Conservation (phyloP, 768 basidiomycete genomes). For the Leucogyrophana mollusca region DNA sequence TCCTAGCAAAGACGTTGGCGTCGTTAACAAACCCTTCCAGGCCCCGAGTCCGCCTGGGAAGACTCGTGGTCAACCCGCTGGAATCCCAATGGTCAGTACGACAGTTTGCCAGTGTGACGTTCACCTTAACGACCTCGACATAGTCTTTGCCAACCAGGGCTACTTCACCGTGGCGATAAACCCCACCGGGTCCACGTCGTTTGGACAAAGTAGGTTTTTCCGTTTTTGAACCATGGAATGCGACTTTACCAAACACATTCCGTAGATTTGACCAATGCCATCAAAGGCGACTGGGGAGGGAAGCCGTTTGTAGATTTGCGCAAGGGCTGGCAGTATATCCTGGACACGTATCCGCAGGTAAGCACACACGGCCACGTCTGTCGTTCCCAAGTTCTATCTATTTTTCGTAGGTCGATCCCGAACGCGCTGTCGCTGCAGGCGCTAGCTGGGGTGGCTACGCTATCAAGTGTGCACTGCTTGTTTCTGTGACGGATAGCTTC, state of each 20-base stretch:
- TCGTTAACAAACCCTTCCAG: slow-evolving; percentile 24
- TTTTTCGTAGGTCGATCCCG: slow-evolving; percentile 50
- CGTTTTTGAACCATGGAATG: not conserved
- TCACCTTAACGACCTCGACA: too few relatives aligned
- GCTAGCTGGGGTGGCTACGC: slow-evolving; percentile 81
- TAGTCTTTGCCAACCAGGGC: slow-evolving; percentile 75
- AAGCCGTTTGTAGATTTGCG: slow-evolving; percentile 72
- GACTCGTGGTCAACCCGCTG: slow-evolving; percentile 85
- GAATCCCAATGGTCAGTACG: slow-evolving; percentile 67
- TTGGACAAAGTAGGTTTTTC: slow-evolving; percentile 63
- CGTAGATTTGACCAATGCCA: slow-evolving; percentile 66
- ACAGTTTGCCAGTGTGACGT: not conserved
- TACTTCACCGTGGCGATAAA: slow-evolving; percentile 83
- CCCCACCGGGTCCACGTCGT: slow-evolving; percentile 85
- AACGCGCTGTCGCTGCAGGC: slow-evolving; percentile 66
- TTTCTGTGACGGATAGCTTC: not conserved
- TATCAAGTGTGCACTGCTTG: slow-evolving; percentile 52
- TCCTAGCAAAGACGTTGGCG: not conserved
- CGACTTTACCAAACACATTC: not conserved
- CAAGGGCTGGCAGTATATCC: slow-evolving; percentile 62
- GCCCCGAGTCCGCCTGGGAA: slow-evolving; percentile 82
- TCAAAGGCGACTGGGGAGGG: slow-evolving; percentile 72
- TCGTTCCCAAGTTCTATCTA: not conserved
- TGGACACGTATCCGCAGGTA: slow-evolving; percentile 63
- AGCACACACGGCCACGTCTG: slow-evolving; percentile 7